Conservation (phyloP, 805 yeast species). For the Wickerhamiella bombiphila region DNA sequence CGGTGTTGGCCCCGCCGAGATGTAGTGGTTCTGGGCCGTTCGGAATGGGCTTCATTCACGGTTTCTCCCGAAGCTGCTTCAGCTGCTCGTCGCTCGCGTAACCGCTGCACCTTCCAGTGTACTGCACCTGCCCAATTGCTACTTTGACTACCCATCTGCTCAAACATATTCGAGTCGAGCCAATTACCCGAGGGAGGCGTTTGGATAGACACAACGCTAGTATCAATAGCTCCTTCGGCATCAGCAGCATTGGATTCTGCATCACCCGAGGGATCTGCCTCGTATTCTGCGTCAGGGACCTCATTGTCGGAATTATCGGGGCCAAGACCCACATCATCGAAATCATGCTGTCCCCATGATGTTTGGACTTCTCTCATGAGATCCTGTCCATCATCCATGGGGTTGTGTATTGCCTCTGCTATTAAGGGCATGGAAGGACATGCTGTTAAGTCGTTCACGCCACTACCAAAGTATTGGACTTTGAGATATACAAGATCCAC, state of each 20-base stretch:
- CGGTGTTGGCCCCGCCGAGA: too few relatives aligned
- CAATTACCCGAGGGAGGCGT: constrained; percentile 14
- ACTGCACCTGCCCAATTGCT: constrained; percentile 84
- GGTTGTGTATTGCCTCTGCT: neutral
- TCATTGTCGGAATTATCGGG: constrained; percentile 5
- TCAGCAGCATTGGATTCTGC: too few relatives aligned
- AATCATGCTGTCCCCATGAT: neutral
- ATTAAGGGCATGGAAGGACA: neutral
- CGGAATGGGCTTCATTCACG: neutral
- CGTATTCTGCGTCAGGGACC: neutral
- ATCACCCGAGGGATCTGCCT: too few relatives aligned
- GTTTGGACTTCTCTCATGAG: neutral
- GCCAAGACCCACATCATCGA: constrained; percentile 20
- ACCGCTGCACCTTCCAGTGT: constrained; percentile 70
- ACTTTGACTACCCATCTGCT: too few relatives aligned
- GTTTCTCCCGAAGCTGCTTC: neutral
- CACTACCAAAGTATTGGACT: neutral
- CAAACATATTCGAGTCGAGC: constrained; percentile 12
- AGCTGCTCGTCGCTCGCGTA: constrained; percentile 25
- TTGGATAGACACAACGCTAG: constrained; percentile 6
- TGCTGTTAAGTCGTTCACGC: neutral
- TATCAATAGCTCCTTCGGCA: constrained; percentile 1
- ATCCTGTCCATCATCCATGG: neutral
- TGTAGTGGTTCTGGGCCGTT: too few relatives aligned
- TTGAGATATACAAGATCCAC: neutral